Base-by-base conservation (phyloP, 2,329 filamentous ascomycete genomes). In the Aspergillus sp. region DNA sequence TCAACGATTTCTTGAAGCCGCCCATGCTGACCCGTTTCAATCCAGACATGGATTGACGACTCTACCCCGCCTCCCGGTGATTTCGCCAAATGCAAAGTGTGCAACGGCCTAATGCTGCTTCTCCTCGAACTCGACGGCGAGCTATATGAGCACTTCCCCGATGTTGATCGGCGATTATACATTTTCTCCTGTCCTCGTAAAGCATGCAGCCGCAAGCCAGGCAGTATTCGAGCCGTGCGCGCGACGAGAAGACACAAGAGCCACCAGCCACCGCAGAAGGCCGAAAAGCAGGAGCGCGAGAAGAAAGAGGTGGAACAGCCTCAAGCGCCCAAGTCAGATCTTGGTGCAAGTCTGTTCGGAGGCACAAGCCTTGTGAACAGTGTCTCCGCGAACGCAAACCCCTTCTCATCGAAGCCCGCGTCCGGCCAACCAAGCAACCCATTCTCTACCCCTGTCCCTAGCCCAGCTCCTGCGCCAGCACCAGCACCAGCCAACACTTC, bases 91-190 rank as follows among this genome's bases (percentile, higher is more conserved):
- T 99, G 95, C 80, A 91, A 90, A 75, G 83, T 90, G 63, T 99
- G 95, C 84, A 90, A 91, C 64, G 84, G 87, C 52, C 76, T 91
- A 52, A 91, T 97, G 85, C 87, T 86, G 1, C 82, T 98, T 11
- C 84, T 99, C 3, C 83, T 99, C 47, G 92, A 99, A 74, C 83
- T 99, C 26, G 91, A 99, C 74, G 93, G 86, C 67, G 92, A 97
- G 71, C 82, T 98, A 3, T 93, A 92, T 13, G 89, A 93, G 55
- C 83, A 86, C 48, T 97, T 96, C 68, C 89, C 92, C 2, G 86
- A 88, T 55, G 91, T 98, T 74, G 91, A 97, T 68, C 83, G 95
- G 64, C 85, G 93, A 60, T 73, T 99, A 17, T 98, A 97, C 69
- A 81, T 99, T 12, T 92, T 96, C 73, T 85, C 85, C 17, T 99